phyloP scores from a whole-genome alignment of 139 green algal genomes.

The Raphidocelis subcapitata region DNA sequence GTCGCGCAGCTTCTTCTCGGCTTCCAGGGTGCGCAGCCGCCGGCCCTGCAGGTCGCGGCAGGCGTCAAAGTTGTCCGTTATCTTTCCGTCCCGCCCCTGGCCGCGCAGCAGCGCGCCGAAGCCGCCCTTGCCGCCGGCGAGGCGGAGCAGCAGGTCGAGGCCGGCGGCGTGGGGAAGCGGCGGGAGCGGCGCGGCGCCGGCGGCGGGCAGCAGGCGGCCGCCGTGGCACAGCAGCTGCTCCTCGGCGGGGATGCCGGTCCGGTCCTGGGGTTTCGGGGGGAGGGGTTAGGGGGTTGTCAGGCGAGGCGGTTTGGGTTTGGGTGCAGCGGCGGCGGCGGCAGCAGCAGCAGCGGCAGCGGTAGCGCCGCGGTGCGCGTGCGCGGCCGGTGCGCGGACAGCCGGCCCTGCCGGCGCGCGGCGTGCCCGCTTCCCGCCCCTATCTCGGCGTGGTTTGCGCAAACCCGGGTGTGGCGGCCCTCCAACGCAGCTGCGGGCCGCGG shows the following conservation, averaged over 20 bases:
- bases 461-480: no score
- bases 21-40: slow-evolving; percentile 67
- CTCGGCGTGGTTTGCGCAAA: no score
- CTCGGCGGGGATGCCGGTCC: slow-evolving; percentile 25
- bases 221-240: slow-evolving; percentile 43
- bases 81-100: slow-evolving; percentile 76
- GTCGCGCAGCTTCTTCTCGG: slow-evolving; percentile 82
- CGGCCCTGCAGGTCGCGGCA: slow-evolving; percentile 89
- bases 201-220: slow-evolving; percentile 29
- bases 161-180: slow-evolving; percentile 20
- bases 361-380: no score
- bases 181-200: not conserved
- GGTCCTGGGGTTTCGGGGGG: slow-evolving; percentile 16
- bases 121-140: slow-evolving; percentile 85
- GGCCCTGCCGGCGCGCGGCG: no score
- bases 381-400: no score
- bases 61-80: slow-evolving; percentile 91
- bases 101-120: slow-evolving; percentile 93
- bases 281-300: no score
- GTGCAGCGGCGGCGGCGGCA: no score
- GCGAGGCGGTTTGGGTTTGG: no score
- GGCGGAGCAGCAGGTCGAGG: slow-evolving; percentile 51
- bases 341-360: no score
- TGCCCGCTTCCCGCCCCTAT: no score
- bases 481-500: no score